A percentile compares a stretch with the other conserved stretches of the same genome.
Evolutionary conservation across 1,284 basidiomycete genomes (phyloP).

Genomic region (Tilletia caries): DNA sequence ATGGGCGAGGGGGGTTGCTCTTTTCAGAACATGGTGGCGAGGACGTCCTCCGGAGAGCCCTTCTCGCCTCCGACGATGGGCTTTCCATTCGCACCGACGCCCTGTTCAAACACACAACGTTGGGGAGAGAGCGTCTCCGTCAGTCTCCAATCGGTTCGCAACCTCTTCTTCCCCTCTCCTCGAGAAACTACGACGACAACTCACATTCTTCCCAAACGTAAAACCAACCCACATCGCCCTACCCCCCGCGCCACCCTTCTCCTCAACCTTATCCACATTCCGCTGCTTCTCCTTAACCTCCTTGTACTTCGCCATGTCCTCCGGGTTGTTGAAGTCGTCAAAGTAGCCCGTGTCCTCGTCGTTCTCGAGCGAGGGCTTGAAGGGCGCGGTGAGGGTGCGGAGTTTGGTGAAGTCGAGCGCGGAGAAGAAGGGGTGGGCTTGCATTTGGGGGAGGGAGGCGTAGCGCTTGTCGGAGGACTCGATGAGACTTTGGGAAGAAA

Average conservation of each 20-base stretch:
- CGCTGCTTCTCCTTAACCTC: conserved; percentile 96
- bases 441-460: conserved; percentile 70
- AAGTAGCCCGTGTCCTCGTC: conserved; percentile 95
- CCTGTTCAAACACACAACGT: conserved; percentile 20
- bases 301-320: conserved; percentile 88
- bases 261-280: conserved; percentile 82
- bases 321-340: conserved; percentile 84
- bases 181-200: too few relatives aligned
- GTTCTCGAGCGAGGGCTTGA: conserved; percentile 89
- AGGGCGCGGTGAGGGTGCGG: conserved; percentile 77
- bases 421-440: conserved; percentile 79
- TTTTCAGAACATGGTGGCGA: conserved; percentile 42
- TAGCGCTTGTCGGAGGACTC: conserved; percentile 76
- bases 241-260: conserved; percentile 59
- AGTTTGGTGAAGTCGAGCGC: conserved; percentile 72
- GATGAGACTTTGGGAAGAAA: conserved; percentile 60
- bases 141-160: too few relatives aligned
- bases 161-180: too few relatives aligned
- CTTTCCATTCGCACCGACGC: conserved; percentile 29
- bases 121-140: too few relatives aligned
- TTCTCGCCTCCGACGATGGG: conserved; percentile 20
- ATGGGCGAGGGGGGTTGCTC: not conserved
- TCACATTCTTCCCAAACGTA: conserved; percentile 65
- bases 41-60: conserved; percentile 27
- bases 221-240: conserved; percentile 84